phyloP scores from a whole-genome alignment of 78 protist species.

The Pirum gemmata region DNA sequence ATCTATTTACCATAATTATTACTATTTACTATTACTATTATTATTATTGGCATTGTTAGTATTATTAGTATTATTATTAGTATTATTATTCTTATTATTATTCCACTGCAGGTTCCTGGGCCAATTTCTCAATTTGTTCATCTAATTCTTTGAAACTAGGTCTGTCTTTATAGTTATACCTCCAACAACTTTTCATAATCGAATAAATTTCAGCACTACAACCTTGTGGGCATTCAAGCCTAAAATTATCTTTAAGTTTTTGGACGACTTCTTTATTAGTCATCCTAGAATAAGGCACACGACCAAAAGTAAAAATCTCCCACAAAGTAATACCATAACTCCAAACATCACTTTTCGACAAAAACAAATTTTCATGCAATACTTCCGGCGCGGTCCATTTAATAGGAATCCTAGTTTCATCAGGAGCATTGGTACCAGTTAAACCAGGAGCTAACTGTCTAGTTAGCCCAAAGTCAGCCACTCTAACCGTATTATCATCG shows the following conservation, averaged over 20 bases:
- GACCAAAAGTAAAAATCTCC: slow-evolving; percentile 42
- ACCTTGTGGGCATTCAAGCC: neutral
- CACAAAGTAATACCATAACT: slow-evolving; percentile 31
- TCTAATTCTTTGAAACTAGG: neutral
- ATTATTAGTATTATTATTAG: no score
- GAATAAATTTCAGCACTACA: neutral
- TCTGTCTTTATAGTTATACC: neutral
- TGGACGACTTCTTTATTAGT: neutral
- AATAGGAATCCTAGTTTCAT: slow-evolving; percentile 7
- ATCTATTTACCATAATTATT: no score
- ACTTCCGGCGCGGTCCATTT: slow-evolving; percentile 39
- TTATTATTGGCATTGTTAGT: no score
- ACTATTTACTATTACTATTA: no score
- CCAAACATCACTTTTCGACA: slow-evolving; percentile 45
- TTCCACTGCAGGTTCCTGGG: no score
- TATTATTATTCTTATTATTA: no score
- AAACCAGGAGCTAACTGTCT: neutral
- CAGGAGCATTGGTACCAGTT: slow-evolving; percentile 37
- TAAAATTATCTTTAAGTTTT: neutral
- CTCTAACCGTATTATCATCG: slow-evolving; percentile 22
- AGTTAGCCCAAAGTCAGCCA: slow-evolving; percentile 43
- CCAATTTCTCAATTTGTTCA: neutral
- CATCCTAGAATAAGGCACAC: slow-evolving; percentile 2
- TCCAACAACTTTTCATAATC: slow-evolving; percentile 11
- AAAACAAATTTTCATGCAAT: neutral